These are phyloP conservation scores for Neurospora sp. DNA, from an alignment of 2,329 filamentous ascomycete genomes.

Conservation along the genomic window DNA sequence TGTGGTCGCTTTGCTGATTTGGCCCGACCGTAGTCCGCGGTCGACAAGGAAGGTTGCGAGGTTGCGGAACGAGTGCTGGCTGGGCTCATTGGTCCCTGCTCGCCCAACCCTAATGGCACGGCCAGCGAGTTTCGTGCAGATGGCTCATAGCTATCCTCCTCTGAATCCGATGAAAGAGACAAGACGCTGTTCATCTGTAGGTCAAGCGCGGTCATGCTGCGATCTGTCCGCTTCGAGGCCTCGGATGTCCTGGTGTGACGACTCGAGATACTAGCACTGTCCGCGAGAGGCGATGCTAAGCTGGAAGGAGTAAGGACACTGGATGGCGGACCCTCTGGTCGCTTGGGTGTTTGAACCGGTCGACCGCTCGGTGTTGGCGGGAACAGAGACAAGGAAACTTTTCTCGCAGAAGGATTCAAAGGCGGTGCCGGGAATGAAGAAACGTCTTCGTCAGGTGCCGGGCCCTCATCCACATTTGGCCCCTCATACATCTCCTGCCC, in stretches of 20 bases:
- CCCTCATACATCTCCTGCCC: conserved; percentile 14
- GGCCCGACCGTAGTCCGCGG: conserved; percentile 7
- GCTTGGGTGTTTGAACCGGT: conserved; percentile 6
- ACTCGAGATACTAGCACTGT: conserved; percentile 43
- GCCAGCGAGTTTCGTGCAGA: conserved; percentile 24
- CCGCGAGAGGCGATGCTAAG: conserved; percentile 25
- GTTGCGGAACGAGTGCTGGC: conserved; percentile 15
- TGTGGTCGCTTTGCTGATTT: conserved; percentile 31
- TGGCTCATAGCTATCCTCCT: conserved; percentile 30
- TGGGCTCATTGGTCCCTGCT: conserved; percentile 12
- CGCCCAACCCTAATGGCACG: conserved; percentile 19
- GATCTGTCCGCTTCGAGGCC: conserved; percentile 38
- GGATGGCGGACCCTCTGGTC: conserved; percentile 17
- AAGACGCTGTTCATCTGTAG: conserved; percentile 45
- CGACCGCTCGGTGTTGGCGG: conserved; percentile 1
- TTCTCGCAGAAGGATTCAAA: conserved; percentile 3
- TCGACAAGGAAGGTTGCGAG: conserved; percentile 8
- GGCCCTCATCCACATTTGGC: conserved; percentile 1
- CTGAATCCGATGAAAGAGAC: conserved; percentile 48
- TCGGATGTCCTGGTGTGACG: conserved; percentile 45
- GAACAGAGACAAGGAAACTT: conserved; percentile 12
- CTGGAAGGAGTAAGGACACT: conserved; percentile 21
- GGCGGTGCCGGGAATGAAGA: conserved; percentile 9
- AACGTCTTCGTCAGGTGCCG: conserved; percentile 1
- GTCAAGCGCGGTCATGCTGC: conserved; percentile 39